Base-by-base conservation (phyloP, 2,329 filamentous ascomycete species). In the Scorias spongiosa region DNA sequence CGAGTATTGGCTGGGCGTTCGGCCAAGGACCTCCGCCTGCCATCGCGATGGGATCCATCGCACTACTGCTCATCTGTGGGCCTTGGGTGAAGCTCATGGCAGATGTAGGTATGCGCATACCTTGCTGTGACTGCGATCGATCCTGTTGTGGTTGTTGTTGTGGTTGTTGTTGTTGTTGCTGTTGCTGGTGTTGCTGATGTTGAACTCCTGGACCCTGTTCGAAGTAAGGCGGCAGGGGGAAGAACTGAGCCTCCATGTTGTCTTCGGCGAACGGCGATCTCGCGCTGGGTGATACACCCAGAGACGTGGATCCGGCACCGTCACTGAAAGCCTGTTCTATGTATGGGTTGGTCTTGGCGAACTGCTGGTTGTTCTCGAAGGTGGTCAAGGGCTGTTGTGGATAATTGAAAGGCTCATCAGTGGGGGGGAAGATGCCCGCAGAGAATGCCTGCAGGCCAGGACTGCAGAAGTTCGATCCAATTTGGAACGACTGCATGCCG, bases 401-500 rank as follows among this genome's bases (percentile, higher is more conserved):
- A 54, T 89, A 91, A 0, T 80, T 81, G 49, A 89, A 81, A 0
- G 84, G 82, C 53, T 89, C 83, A 44, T 59, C 55, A 29, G 76
- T 73, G 0, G 81, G 81, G 1, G 82, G 80, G 55, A 89, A 89
- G 80, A 89, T 87, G 65, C 88, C 76, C 2, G 79, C 76, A 46
- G 80, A 80, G 6, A 88, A 71, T 57, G 84, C 82, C 50, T 81
- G 75, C 12, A 87, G 66, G 8, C 63, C 65, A 2, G 66, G 63
- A 45, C 66, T 67, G 36, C 44, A 46, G 44, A 53, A 48, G 26
- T 44, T 48, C 26, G 45, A 51, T 15, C 40, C 43, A 42, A 52
- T 46, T 5, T 29, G 10, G 40, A 32, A 42, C 17, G 26, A 12
- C 14, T 40, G 38, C 11, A 36, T 12, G 32, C 32, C 32, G 9